A percentile compares a stretch with the other conserved stretches of the same genome.
phyloP scores from a whole-genome alignment of 106 monocot species.

The Dendrobium catenatum region DNA sequence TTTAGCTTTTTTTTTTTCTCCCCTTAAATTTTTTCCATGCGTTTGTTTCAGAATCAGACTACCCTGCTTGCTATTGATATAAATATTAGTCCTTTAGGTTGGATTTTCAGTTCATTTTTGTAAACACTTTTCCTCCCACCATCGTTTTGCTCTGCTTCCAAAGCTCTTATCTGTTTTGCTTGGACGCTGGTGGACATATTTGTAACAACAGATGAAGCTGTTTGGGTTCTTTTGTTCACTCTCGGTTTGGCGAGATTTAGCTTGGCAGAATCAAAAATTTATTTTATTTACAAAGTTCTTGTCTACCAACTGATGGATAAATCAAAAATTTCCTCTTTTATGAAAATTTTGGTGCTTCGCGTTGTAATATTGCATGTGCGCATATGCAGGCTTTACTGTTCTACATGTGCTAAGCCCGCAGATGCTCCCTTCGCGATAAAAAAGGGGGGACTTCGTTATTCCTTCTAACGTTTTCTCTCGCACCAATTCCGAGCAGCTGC shows the following conservation, averaged over 20 bases:
- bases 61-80: not conserved
- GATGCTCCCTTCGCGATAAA: not conserved
- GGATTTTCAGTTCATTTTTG: not conserved
- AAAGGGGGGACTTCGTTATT: not conserved
- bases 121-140: not conserved
- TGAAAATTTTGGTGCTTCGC: not conserved
- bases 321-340: not conserved
- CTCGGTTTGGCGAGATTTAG: not conserved
- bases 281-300: not conserved
- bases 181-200: not conserved
- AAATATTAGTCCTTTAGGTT: not conserved
- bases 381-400: not conserved
- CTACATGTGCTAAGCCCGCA: not conserved
- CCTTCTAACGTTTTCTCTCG: not conserved
- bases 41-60: not conserved
- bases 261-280: not conserved
- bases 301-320: not conserved
- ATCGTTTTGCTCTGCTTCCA: not conserved
- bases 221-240: slow-evolving; percentile 4
- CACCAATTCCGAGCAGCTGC: not conserved
- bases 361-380: not conserved
- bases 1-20: not conserved
- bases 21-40: not conserved
- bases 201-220: not conserved
- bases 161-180: not conserved